Conservation (phyloP, 192 early-diverging fungal genomes). For the Entomortierella parvispora region DNA sequence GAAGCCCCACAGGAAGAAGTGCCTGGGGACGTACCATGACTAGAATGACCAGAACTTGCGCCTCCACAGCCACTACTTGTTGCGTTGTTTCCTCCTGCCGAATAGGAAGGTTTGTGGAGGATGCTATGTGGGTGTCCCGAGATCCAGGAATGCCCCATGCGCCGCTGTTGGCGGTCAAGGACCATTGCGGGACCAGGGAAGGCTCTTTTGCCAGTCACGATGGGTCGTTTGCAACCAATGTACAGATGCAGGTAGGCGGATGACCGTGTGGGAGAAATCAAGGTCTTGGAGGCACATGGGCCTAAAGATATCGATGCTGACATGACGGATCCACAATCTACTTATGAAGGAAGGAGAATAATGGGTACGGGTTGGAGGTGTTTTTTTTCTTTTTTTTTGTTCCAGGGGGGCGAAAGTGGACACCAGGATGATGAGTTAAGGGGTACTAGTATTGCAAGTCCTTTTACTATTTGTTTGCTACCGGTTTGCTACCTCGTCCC, state of each 20-base stretch:
- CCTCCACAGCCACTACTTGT: neutral
- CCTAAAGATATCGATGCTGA: constrained; percentile 9
- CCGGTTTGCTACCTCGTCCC: constrained; percentile 42
- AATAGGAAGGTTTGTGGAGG: constrained; percentile 19
- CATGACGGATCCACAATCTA: neutral
- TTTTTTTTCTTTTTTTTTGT: neutral
- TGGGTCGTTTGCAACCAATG: constrained; percentile 12
- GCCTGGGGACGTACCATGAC: neutral
- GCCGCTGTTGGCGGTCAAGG: constrained; percentile 11
- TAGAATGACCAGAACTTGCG: too few relatives aligned
- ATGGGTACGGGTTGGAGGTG: too few relatives aligned
- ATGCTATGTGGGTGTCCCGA: constrained; percentile 50
- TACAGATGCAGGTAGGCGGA: constrained; percentile 4
- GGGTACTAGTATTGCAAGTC: too few relatives aligned
- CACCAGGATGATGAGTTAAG: neutral
- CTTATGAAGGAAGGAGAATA: neutral
- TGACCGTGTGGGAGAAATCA: constrained; percentile 9
- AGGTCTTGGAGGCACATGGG: constrained; percentile 7
- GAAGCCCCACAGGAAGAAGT: neutral
- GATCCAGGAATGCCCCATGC: constrained; percentile 45
- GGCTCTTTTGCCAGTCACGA: constrained; percentile 18
- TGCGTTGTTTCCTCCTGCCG: constrained; percentile 3
- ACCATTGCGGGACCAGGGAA: constrained; percentile 7
- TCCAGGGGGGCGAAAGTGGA: too few relatives aligned
- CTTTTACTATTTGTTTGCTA: neutral